Conservation (phyloP, 2,329 filamentous ascomycete species). For the Cladosporium velox region DNA sequence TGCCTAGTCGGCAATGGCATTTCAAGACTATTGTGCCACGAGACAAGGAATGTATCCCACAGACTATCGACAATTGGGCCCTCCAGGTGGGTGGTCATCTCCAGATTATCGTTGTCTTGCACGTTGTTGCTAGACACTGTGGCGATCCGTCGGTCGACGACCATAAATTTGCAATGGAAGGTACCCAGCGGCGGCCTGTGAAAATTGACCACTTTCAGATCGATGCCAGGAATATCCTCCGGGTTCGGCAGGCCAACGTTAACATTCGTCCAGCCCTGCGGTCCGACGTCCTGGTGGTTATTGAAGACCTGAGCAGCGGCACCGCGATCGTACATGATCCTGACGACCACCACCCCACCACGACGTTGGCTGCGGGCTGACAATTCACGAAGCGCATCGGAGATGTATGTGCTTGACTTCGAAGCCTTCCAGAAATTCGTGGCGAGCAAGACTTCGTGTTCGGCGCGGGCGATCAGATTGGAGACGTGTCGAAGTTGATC, state of each 20-base stretch:
- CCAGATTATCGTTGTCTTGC: constrained; percentile 69
- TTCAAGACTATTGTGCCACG: constrained; percentile 66
- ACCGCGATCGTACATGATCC: constrained; percentile 75
- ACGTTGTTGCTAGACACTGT: constrained; percentile 79
- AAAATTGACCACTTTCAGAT: constrained; percentile 72
- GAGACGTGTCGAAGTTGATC: constrained; percentile 75
- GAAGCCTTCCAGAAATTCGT: constrained; percentile 77
- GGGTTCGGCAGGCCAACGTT: constrained; percentile 61
- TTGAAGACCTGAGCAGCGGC: constrained; percentile 63
- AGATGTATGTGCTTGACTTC: constrained; percentile 66
- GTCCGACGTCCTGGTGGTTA: constrained; percentile 63
- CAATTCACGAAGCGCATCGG: constrained; percentile 68
- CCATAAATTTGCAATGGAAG: constrained; percentile 75
- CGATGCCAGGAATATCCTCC: constrained; percentile 69
- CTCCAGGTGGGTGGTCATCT: constrained; percentile 78
- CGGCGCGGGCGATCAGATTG: constrained; percentile 72
- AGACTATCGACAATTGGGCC: constrained; percentile 74
- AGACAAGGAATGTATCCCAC: constrained; percentile 72
- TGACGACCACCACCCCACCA: constrained; percentile 63
- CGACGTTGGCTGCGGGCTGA: constrained; percentile 63
- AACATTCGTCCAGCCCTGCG: constrained; percentile 58
- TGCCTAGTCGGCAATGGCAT: constrained; percentile 60
- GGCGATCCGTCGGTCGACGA: constrained; percentile 71
- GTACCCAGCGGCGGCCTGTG: constrained; percentile 72
- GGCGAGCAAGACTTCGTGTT: constrained; percentile 71